phyloP scores from a whole-genome alignment of 73 alveolate genomes.

The Symbiodinium pilosum region DNA sequence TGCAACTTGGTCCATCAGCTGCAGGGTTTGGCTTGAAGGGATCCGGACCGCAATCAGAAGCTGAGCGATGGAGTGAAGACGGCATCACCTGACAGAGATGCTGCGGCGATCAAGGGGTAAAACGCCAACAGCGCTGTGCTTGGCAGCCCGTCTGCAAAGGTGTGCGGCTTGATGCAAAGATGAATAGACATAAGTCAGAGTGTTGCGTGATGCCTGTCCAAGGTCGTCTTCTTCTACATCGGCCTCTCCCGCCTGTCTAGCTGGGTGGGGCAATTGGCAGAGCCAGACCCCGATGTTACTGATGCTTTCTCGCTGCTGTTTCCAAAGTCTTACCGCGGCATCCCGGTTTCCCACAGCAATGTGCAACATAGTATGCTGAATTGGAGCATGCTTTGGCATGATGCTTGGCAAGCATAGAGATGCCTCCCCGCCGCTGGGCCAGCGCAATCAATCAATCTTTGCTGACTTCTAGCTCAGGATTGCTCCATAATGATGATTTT shows the following conservation, averaged over 20 bases:
- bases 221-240: background rate
- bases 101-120: background rate
- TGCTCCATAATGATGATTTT: constrained; percentile 36
- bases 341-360: constrained; percentile 15
- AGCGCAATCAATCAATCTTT: background rate
- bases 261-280: background rate
- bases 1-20: background rate
- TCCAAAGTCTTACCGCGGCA: constrained; percentile 68
- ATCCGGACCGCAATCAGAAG: background rate
- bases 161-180: too few relatives aligned
- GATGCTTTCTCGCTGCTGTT: constrained; percentile 53
- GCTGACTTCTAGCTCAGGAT: background rate
- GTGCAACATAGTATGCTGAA: background rate
- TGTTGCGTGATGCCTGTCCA: background rate
- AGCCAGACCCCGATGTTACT: background rate
- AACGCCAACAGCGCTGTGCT: constrained; percentile 23
- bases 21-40: background rate
- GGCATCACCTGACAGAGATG: background rate
- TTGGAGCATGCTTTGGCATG: constrained; percentile 52
- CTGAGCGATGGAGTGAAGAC: background rate
- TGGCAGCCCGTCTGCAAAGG: background rate
- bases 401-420: background rate
- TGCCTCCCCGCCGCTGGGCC: background rate
- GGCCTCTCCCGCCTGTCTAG: background rate
- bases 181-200: too few relatives aligned